A percentile compares a stretch with the other conserved stretches of the same genome.
Evolutionary conservation across 148 eudicot species (phyloP).

Genomic region (Limonium bicolor): DNA sequence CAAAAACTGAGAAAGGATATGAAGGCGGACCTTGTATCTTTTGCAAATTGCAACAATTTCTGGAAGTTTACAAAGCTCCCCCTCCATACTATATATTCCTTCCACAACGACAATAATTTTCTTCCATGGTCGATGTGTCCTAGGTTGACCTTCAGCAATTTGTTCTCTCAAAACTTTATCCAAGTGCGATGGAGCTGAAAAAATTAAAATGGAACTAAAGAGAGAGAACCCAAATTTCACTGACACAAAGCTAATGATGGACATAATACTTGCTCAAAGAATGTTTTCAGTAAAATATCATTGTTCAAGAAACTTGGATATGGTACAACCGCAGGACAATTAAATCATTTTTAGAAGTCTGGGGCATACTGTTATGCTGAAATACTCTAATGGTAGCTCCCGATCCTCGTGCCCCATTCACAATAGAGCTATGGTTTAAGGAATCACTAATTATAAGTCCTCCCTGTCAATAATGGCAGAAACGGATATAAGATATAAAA

Average conservation of each 20-base stretch:
- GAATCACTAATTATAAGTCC: conserved; percentile 93
- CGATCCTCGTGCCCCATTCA: conserved; percentile 96
- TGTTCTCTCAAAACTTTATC: conserved; percentile 83
- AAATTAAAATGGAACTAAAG: not conserved
- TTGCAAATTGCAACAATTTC: conserved; percentile 91
- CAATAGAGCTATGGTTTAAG: conserved; percentile 88
- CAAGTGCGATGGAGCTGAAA: conserved; percentile 70
- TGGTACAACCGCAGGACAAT: too few species aligned
- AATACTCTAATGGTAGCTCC: conserved; percentile 82
- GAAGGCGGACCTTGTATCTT: conserved; percentile 64
- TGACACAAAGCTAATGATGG: too few species aligned
- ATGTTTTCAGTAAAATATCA: too few species aligned
- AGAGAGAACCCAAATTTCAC: too few species aligned
- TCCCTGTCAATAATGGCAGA: conserved; percentile 42
- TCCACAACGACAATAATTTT: conserved; percentile 91
- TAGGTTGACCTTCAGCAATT: conserved; percentile 89
- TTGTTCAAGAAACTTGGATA: too few species aligned
- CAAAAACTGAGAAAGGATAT: not conserved
- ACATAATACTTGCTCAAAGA: too few species aligned
- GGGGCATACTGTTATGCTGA: conserved; percentile 82
- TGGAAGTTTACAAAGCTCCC: conserved; percentile 96
- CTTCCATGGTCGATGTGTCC: conserved; percentile 99
- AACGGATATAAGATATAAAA: not conserved
- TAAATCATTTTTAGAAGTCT: too few species aligned
- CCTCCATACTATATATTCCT: conserved; percentile 99